Conservation (phyloP, 192 early-diverging fungal species). For the Chytriomyces sp. region DNA sequence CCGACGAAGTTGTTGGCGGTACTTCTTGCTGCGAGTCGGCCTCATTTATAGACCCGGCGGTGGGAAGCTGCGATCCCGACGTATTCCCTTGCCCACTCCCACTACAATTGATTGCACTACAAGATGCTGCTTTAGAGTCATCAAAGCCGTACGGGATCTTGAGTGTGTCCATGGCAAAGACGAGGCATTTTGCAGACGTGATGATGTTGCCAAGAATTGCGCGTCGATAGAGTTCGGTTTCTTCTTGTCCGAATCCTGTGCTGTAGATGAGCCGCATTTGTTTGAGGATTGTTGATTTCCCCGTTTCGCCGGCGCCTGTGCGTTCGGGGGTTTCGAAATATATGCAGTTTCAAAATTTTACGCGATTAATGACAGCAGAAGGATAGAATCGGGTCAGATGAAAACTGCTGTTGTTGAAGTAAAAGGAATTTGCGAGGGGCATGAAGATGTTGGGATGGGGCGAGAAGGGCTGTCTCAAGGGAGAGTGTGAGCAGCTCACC, state of each 20-base stretch:
- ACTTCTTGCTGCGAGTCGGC: too few species aligned
- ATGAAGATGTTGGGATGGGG: not conserved
- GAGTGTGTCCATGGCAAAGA: slow-evolving; percentile 39
- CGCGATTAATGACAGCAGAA: not conserved
- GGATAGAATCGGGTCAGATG: not conserved
- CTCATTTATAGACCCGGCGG: too few species aligned
- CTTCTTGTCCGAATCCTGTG: slow-evolving; percentile 61
- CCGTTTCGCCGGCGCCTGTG: slow-evolving; percentile 80
- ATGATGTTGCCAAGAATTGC: slow-evolving; percentile 41
- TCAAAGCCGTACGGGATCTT: slow-evolving; percentile 19
- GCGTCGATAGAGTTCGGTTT: slow-evolving; percentile 32
- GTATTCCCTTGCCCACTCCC: too few species aligned
- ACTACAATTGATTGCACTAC: not conserved
- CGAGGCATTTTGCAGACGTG: slow-evolving; percentile 25
- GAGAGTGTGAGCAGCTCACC: slow-evolving; percentile 35
- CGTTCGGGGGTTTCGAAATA: slow-evolving; percentile 44
- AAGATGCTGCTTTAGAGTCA: not conserved
- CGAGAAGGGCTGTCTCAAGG: too few species aligned
- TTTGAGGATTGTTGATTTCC: slow-evolving; percentile 94
- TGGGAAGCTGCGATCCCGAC: too few species aligned
- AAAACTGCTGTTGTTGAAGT: not conserved
- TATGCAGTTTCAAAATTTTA: slow-evolving; percentile 8
- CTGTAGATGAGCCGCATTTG: slow-evolving; percentile 98
- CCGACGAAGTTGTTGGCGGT: too few species aligned
- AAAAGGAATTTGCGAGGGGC: not conserved